Base-by-base conservation (phyloP, 1,284 basidiomycete genomes). In the Golubevia pallescens region DNA sequence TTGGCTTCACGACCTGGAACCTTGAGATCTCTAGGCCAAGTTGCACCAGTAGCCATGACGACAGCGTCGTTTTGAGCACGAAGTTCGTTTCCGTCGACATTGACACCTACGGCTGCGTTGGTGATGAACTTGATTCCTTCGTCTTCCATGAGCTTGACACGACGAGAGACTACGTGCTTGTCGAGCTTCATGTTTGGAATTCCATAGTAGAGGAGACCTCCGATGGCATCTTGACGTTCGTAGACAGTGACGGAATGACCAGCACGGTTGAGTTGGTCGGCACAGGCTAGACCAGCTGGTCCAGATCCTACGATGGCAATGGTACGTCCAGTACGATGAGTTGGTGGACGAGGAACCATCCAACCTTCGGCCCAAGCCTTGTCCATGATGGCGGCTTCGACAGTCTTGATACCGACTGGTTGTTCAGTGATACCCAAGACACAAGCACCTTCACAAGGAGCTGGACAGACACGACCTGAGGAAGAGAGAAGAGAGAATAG, bases 171-270 rank as follows among this genome's bases (percentile, higher is more conserved):
- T 58, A 80, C 58, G 57, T 66, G 68, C 77, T 82, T 82, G 73
- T 82, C 80, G 65, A 82, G 77, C 78, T 82, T 82, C 80, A 82
- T 82, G 74, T 82, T 82, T 66, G 80, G 80, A 60, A 82, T 82
- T 68, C 80, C 80, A 68, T 82, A 82, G 71, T 74, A 74, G 66
- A 81, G 77, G 59, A 82, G 67, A 71, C 80, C 80, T 65, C 78
- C 78, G 61, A 77, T 63, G 20, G 77, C 77, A 73, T 82, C 80
- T 23, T 76, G 73, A 57, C 80, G 80, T 73, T 82, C 80, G 70
- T 79, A 82, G 61, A 82, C 77, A 55, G 78, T 81, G 64, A 82
- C 80, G 21, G 78, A 76, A 72, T 82, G 80, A 65, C 80, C 80
- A 42, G 80, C 80, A 51, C 69, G 67, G 78, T 82, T 82, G 57